Evolutionary conservation across 73 alveolate genomes (phyloP), one percentile per base, ranked within the genome.

Genomic region (Paraurostyla sp.): DNA sequence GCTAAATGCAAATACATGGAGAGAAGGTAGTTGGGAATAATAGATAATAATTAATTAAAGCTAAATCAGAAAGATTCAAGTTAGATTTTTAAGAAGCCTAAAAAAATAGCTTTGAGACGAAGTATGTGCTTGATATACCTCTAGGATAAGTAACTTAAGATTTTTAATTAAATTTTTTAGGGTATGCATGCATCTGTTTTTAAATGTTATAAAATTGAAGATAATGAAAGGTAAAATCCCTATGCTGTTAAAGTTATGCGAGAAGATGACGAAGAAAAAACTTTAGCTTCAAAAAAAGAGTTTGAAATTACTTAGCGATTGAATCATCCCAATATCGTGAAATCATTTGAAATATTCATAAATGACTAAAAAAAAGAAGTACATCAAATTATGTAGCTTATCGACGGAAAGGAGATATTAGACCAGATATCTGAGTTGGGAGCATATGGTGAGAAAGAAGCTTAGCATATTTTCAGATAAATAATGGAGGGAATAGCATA

Each of bases 401-500:
- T 76, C 25, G 71, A 76, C n/a, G 94, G 94, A 0, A 25, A 46
- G 22, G 83, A 81, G 32, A 58, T 88, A 43, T 46, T 73, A 6
- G 90, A 76, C 15, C 33, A 52, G 35, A 75, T 88, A 63, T 0
- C 69, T 18, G 85, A 52, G 18, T 35, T 43, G 54, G 89, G 69
- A 13, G 84, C 85, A 0, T 75, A 73, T 33, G 13, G 68, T 11
- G 94, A 75, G 52, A 52, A 58, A 40, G 71, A 85, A 63, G 95
- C 94, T 3, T 71, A 87, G 56, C 41, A 58, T 48, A 69, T 90
- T 68, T 75, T 93, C 48, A 84, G 76, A 46, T 81, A 89, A 90
- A 63, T 93, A 48, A 76, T 89, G 83, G 63, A 56, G 33, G 95
- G 94, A 2, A 83, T 93, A 38, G 92, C 84, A 62, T 93, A 80